Conservation (phyloP, 148 eudicot species). For the Drosera capensis region DNA sequence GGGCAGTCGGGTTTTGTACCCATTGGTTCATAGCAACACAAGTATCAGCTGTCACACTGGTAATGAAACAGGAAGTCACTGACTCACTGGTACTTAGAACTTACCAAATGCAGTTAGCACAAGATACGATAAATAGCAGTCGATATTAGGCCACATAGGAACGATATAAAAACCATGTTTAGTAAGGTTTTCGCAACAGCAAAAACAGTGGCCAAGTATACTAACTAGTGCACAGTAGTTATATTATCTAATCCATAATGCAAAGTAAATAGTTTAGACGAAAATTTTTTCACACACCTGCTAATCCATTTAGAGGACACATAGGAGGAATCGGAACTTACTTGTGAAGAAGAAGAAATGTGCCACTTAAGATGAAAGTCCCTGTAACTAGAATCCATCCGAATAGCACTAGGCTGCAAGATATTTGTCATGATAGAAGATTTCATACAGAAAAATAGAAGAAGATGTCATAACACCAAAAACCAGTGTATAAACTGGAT, state of each 20-base stretch:
- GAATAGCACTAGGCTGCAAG: conserved; percentile 60
- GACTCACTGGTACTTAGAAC: not conserved
- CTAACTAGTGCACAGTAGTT: too few species aligned
- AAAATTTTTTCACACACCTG: not conserved
- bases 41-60: conserved; percentile 68
- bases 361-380: conserved; percentile 67
- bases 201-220: too few species aligned
- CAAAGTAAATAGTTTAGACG: too few species aligned
- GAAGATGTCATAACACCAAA: not conserved
- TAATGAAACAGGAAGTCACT: not conserved
- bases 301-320: not conserved
- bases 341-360: conserved; percentile 89
- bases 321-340: conserved; percentile 17
- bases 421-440: too few species aligned
- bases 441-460: not conserved
- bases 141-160: too few species aligned
- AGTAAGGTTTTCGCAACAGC: too few species aligned
- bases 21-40: conserved; percentile 83
- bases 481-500: too few species aligned
- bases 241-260: too few species aligned
- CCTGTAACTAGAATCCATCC: conserved; percentile 83
- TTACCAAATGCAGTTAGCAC: too few species aligned
- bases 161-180: too few species aligned
- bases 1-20: conserved; percentile 66
- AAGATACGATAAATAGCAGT: too few species aligned